Evolutionary conservation across 257 asterid species (phyloP), one percentile per base, ranked within the genome.

Genomic region (Forsythia viridissima): DNA sequence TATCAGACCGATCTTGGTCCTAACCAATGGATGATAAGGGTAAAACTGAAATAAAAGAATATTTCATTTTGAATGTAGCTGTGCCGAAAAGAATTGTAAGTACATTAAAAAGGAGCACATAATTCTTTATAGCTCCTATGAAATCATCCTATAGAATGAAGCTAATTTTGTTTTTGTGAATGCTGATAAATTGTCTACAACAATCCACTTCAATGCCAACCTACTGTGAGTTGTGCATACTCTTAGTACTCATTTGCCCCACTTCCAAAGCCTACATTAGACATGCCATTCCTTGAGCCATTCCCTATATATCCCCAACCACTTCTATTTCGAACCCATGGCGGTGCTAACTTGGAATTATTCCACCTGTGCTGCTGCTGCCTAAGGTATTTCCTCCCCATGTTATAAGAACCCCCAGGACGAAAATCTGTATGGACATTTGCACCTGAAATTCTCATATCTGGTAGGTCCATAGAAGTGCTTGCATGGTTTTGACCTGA

Each of bases 301-400:
- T 83, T 86, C 39, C 85, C 84, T 3, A 76, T 63, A 66, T 63
- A 67, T 30, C 84, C 87, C 91, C 91, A 79, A 65, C 83, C 88
- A 71, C 85, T 87, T 84, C 91, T 89, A 73, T 73, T 84, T 57
- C 89, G 89, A 70, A 86, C 80, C 94, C 91, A 88, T 42, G 94
- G 94, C 1, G 92, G 92, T 4, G 73, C 82, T 39, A 77, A 72
- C 70, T 86, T 88, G 1, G 90, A 66, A 52, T 80, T 82, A 42
- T 80, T 88, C 88, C 83, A 80, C 80, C 86, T 92, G 77, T 89
- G 96, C 34, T 30, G 34, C 34, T 30, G 34, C 86, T 87, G 93
- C 89, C 87, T 84, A 75, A 87, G 89, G 84, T 80, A 85, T 82
- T 81, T 93, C 88, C 92, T 87, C 24, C 90, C 88, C 84, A 85